Evolutionary conservation across 495 filamentous ascomycete genomes (phyloP), one percentile per base, ranked within the genome.

Genomic region (Recurvomyces mirabilis): DNA sequence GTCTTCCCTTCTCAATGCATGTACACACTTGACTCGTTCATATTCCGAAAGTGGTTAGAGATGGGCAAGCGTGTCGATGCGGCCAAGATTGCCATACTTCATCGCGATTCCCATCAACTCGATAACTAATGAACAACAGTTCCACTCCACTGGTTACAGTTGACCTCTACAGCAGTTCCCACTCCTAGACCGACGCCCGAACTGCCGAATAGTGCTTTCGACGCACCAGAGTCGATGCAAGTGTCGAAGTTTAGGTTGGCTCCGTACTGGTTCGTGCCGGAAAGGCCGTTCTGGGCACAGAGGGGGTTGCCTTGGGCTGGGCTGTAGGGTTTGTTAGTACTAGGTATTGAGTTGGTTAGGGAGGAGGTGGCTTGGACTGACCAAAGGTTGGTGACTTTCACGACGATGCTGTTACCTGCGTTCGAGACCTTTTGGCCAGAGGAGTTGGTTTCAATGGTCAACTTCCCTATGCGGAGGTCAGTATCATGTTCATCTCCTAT

Each of bases 221-320:
- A 48, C 3, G 62, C 62, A 2, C 56, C 57, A 19, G 52, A 51
- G 33, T 65, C 63, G 9, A 39, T 59, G 49, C 63, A 66, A 20
- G 65, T 56, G 40, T 66, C 59, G 49, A 66, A 64, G 49, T 66
- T 55, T 4, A 65, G 46, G 17, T 62, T 51, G 13, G 57, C 60
- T 41, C 63, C 63, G 31, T 62, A 55, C 33, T 54, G 55, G 30
- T 65, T 66, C 10, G 49, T 53, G 9, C 38, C 52, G n/a, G 25
- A 39, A 11, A 61, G 43, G 9, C 40, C 46, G 15, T 32, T 36
- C 47, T 61, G 60, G 11, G 53, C 31, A 38, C 63, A 66, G 6
- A 60, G 46, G 5, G 54, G 42, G 46, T 66, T 66, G 17, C 60
- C 58, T 2, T 29, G 13, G 19, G 47, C 53, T n/a, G n/a, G n/a